Conservation (phyloP, 192 early-diverging fungal genomes). For the Podila minutissima region DNA sequence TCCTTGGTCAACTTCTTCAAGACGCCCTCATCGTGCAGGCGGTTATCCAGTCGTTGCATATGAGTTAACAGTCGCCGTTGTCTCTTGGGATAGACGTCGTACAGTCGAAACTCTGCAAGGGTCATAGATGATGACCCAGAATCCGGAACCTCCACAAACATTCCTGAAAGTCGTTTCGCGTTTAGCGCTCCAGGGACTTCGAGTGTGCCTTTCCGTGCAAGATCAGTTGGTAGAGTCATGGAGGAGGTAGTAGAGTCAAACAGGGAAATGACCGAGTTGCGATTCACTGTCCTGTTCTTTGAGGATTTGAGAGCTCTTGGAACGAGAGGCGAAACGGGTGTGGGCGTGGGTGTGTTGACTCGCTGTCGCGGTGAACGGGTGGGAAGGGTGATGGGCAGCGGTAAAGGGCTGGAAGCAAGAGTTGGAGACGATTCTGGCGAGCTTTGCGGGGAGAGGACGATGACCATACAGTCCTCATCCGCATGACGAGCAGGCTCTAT, state of each 20-base stretch:
- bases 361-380: neutral
- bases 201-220: neutral
- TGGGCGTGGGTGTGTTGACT: neutral
- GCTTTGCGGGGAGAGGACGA: neutral
- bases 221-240: slow-evolving; percentile 8
- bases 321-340: neutral
- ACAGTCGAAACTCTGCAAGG: slow-evolving; percentile 50
- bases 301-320: slow-evolving; percentile 32
- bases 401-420: neutral
- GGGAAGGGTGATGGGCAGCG: neutral
- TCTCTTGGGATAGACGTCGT: slow-evolving; percentile 45
- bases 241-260: slow-evolving; percentile 34
- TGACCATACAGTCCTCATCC: neutral
- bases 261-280: slow-evolving; percentile 17
- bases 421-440: neutral
- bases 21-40: slow-evolving; percentile 44
- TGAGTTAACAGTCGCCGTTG: slow-evolving; percentile 44
- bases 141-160: slow-evolving; percentile 12
- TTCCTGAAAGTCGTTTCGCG: neutral
- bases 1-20: slow-evolving; percentile 47
- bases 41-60: slow-evolving; percentile 48
- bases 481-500: neutral
- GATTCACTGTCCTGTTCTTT: slow-evolving; percentile 41
- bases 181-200: neutral
- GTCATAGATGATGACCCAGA: slow-evolving; percentile 36